Base-by-base conservation (phyloP, 495 filamentous ascomycete species). In the Penicillium desertorum region DNA sequence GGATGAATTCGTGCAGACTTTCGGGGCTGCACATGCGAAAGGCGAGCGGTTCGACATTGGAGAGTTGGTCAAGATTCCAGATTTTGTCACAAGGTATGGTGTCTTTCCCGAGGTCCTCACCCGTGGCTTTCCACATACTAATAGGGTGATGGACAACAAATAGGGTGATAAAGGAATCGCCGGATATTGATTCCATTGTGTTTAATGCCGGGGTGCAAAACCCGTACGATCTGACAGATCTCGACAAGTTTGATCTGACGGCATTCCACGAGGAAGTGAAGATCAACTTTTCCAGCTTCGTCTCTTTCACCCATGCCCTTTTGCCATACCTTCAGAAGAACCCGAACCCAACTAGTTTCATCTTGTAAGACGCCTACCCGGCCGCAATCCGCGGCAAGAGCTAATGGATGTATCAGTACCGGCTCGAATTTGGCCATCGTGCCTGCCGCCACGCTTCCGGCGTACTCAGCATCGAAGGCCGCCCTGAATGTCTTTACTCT, bases 251-350 rank as follows among this genome's bases (percentile, higher is more conserved):
- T 52, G 76, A 86, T 57, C 70, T 90, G 1, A 59, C 69, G 0
- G 43, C 71, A 0, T 67, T 86, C 17, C 68, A 79, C 11, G 49
- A 68, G 0, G 86, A 89, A 64, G 49, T 89, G 29, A 70, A 70
- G 7, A 84, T 85, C 7, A 90, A 91, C 71, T 90, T 88, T 65
- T 76, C 78, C 12, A 78, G 85, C 22, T 75, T 79, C 36, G 63
- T 91, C 5, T 74, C 83, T 59, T 75, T 88, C 3, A 76, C 78
- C 7, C 76, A 82, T 23, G 79, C 78, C 2, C 84, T 90, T 61
- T 72, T 88, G 3, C 85, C 87, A 0, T 79, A 81, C 60, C 73
- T 90, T 2, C 74, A 75, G 51, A 65, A 60, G 41, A 80, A 83
- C 61, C 42, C 56, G 20, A 52, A 45, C 9, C 59, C 71, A 42